A percentile compares a stretch with the other conserved stretches of the same genome.
phyloP scores from a whole-genome alignment of 2,329 filamentous ascomycete species.

The Grosmannia huntii region DNA sequence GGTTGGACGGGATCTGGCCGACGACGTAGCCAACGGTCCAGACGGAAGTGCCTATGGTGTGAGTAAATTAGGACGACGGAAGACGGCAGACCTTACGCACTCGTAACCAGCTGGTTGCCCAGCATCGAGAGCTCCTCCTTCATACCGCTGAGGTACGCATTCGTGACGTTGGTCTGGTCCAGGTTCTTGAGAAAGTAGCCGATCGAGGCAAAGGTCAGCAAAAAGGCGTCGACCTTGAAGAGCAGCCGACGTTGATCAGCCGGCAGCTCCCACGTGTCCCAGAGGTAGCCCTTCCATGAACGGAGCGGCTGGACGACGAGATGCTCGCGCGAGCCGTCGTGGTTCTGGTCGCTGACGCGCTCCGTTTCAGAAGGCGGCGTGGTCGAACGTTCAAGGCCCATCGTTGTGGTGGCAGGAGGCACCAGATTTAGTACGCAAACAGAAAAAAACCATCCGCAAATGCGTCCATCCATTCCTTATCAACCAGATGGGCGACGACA shows the following conservation, averaged over 20 bases:
- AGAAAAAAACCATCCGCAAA: neutral
- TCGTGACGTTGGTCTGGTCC: constrained; percentile 26
- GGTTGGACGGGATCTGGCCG: constrained; percentile 16
- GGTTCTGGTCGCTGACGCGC: neutral
- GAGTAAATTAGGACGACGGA: no score
- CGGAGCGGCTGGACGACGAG: constrained; percentile 1
- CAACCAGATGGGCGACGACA: neutral
- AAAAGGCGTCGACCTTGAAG: constrained; percentile 22
- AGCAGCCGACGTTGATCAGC: constrained; percentile 20
- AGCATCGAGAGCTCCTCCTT: constrained; percentile 29
- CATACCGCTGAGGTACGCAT: constrained; percentile 37
- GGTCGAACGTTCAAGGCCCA: neutral
- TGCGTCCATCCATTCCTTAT: neutral
- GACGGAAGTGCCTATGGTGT: constrained; percentile 16
- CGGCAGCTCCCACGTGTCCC: constrained; percentile 23
- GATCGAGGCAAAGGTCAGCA: constrained; percentile 21
- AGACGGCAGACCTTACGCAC: no score
- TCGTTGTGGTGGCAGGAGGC: neutral
- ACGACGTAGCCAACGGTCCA: constrained; percentile 18
- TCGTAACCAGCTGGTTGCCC: constrained; percentile 25
- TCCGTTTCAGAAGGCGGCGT: neutral
- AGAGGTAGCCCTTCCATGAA: constrained; percentile 25
- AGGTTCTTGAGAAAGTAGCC: constrained; percentile 23
- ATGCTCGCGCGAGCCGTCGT: neutral
- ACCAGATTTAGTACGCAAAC: neutral